Evolutionary conservation across 768 basidiomycete genomes (phyloP).

Genomic region (Nevesoporus exiguus): DNA sequence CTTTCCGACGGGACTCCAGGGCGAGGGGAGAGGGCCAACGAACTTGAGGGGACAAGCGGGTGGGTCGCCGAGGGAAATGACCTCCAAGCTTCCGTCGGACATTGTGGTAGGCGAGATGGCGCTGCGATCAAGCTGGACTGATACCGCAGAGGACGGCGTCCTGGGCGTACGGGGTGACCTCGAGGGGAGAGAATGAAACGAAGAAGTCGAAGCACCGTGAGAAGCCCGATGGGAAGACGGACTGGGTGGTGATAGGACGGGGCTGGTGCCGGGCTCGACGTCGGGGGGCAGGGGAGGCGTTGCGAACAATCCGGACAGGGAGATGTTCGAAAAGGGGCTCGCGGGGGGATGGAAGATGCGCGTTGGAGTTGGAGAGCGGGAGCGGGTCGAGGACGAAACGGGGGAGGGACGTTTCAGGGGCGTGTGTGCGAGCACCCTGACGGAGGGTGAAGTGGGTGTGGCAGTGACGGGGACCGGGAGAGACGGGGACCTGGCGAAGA

Average conservation of each 20-base stretch:
- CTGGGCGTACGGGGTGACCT: slow-evolving; percentile 8
- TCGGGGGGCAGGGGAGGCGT: slow-evolving; percentile 1
- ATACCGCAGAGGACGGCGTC: slow-evolving; percentile 13
- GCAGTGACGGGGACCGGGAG: slow-evolving; percentile 22
- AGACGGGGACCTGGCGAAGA: slow-evolving; percentile 12
- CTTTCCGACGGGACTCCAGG: slow-evolving; percentile 28
- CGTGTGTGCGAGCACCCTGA: slow-evolving; percentile 1
- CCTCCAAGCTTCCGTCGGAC: slow-evolving; percentile 23
- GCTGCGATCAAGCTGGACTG: slow-evolving; percentile 22
- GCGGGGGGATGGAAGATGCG: slow-evolving; percentile 14
- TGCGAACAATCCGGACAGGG: slow-evolving; percentile 18
- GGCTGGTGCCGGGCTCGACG: not conserved
- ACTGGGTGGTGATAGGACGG: not conserved
- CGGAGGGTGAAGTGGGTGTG: not conserved
- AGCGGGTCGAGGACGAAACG: slow-evolving; percentile 3
- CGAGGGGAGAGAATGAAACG: slow-evolving; percentile 9
- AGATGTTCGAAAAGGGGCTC: slow-evolving; percentile 19
- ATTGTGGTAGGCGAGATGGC: slow-evolving; percentile 20
- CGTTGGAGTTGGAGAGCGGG: slow-evolving; percentile 5
- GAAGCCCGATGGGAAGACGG: not conserved
- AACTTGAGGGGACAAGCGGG: slow-evolving; percentile 7
- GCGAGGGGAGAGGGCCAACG: slow-evolving; percentile 23
- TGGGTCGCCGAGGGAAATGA: slow-evolving; percentile 21
- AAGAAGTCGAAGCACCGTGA: not conserved
- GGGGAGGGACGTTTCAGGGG: slow-evolving; percentile 14